phyloP scores from a whole-genome alignment of 2,329 filamentous ascomycete genomes.

The Trichophyton mentagrophytes region DNA sequence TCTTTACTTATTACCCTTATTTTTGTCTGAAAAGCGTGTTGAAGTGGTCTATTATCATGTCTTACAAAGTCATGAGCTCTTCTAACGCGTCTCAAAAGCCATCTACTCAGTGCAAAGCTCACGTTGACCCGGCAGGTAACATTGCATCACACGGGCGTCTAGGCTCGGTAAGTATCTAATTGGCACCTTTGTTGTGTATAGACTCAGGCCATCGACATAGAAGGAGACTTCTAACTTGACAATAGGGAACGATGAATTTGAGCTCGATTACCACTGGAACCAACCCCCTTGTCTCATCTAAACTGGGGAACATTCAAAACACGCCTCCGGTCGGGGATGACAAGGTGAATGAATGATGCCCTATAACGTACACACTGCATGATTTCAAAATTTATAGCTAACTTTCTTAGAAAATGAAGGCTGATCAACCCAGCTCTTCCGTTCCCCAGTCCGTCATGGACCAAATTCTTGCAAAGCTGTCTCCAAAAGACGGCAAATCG shows the following conservation, averaged over 20 bases:
- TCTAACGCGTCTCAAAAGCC: constrained; percentile 18
- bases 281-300: constrained; percentile 24
- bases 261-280: constrained; percentile 18
- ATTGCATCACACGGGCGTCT: constrained; percentile 17
- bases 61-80: constrained; percentile 18
- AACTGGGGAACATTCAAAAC: constrained; percentile 23
- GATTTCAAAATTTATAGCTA: constrained; percentile 21
- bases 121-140: constrained; percentile 14
- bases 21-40: not conserved
- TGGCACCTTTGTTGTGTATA: not conserved
- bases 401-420: constrained; percentile 34
- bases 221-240: not conserved
- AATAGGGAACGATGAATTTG: constrained; percentile 15
- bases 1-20: not conserved
- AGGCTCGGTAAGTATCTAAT: constrained; percentile 16
- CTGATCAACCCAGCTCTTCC: constrained; percentile 22
- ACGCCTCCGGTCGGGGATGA: constrained; percentile 12
- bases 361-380: constrained; percentile 4
- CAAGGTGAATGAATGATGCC: constrained; percentile 22
- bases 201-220: not conserved
- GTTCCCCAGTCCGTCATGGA: constrained; percentile 45
- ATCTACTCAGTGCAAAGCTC: constrained; percentile 14
- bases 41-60: constrained; percentile 16
- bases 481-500: constrained; percentile 23
- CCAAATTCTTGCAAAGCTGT: constrained; percentile 39